A percentile compares a stretch with the other conserved stretches of the same genome.
These are phyloP conservation scores for Cystobasidium onofrii DNA, from an alignment of 768 basidiomycete genomes.

Conservation along the genomic window DNA sequence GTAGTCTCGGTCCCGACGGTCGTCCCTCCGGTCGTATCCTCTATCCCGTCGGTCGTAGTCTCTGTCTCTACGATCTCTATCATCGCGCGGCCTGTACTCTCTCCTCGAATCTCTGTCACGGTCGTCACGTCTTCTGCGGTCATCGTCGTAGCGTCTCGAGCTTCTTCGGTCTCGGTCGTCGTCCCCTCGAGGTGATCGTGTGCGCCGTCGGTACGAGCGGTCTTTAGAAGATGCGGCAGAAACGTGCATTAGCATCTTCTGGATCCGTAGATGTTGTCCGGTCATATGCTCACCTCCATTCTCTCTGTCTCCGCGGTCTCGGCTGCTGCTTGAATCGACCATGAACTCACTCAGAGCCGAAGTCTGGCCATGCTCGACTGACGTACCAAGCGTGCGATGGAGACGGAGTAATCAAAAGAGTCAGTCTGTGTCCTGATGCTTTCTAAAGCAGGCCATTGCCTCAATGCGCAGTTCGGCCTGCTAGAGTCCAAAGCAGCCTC, in stretches of 20 bases:
- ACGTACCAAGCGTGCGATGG: too few species aligned
- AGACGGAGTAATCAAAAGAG: too few species aligned
- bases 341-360: conserved; percentile 9
- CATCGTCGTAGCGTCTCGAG: conserved; percentile 14
- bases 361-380: conserved; percentile 7
- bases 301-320: conserved; percentile 3
- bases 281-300: conserved; percentile 21
- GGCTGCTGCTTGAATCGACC: conserved; percentile 3
- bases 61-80: conserved; percentile 15
- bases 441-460: too few species aligned
- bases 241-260: background rate
- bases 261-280: too few species aligned
- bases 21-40: conserved; percentile 37
- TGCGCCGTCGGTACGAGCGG: conserved; percentile 7
- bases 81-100: background rate
- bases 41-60: conserved; percentile 33
- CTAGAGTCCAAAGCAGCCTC: background rate
- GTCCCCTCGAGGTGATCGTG: conserved; percentile 17
- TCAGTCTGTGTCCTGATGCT: background rate
- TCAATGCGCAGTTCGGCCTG: too few species aligned
- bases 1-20: conserved; percentile 35
- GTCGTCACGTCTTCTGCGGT: background rate
- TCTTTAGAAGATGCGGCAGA: background rate
- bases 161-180: background rate
- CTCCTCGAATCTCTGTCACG: background rate